A percentile compares a stretch with the other conserved stretches of the same genome.
phyloP scores from a whole-genome alignment of 768 basidiomycete species.

The Agaricus subrufescens region DNA sequence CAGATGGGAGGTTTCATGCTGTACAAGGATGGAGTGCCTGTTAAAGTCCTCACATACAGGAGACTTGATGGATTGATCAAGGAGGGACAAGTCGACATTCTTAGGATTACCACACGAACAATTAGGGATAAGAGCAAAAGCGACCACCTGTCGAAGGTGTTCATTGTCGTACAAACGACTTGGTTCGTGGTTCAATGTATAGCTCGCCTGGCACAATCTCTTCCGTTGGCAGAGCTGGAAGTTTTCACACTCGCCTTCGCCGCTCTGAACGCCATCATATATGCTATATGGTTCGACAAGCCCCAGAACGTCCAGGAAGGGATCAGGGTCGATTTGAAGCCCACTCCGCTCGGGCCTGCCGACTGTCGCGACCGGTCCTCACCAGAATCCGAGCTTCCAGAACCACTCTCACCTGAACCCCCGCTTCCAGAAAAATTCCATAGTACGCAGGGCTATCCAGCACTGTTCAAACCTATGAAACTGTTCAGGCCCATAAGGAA shows the following conservation, averaged over 20 bases:
- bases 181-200: conserved; percentile 17
- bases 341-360: no score
- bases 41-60: conserved; percentile 4
- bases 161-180: conserved; percentile 17
- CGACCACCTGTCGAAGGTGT: conserved; percentile 17
- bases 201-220: neutral
- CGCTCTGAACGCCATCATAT: neutral
- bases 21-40: neutral
- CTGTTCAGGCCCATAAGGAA: no score
- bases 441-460: neutral
- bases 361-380: neutral
- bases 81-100: conserved; percentile 5
- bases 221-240: conserved; percentile 3
- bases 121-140: conserved; percentile 23
- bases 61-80: neutral
- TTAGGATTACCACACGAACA: conserved; percentile 9
- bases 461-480: no score
- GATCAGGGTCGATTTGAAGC: neutral
- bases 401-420: no score
- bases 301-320: neutral
- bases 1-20: conserved; percentile 14
- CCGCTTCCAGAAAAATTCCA: neutral
- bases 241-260: neutral
- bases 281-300: neutral
- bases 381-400: neutral